These are phyloP conservation scores for Drechslerella stenobrocha DNA, from an alignment of 2,329 filamentous ascomycete genomes.

Conservation along the genomic window DNA sequence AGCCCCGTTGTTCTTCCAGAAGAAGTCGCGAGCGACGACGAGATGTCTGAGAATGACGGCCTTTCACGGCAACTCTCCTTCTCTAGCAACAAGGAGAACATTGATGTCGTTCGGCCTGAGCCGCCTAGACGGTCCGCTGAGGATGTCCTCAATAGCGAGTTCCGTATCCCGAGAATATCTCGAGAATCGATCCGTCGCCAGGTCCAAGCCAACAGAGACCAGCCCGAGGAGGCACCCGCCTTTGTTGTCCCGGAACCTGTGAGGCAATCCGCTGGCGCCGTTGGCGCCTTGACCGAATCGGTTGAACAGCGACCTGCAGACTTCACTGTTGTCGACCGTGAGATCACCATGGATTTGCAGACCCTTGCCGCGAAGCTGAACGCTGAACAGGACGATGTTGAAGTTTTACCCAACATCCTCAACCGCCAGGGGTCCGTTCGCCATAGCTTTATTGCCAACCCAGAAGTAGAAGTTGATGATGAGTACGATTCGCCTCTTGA, in stretches of 20 bases:
- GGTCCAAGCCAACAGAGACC: constrained; percentile 68
- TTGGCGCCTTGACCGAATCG: constrained; percentile 20
- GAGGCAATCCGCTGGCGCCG: constrained; percentile 30
- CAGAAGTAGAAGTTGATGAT: constrained; percentile 13
- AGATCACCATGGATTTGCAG: constrained; percentile 27
- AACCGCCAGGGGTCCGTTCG: constrained; percentile 42
- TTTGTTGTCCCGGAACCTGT: constrained; percentile 32
- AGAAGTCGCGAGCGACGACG: constrained; percentile 53
- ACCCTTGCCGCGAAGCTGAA: constrained; percentile 43
- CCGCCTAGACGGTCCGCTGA: constrained; percentile 49
- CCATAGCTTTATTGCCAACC: constrained; percentile 34
- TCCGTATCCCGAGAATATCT: constrained; percentile 69
- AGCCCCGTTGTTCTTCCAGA: constrained; percentile 50
- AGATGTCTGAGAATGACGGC: constrained; percentile 38
- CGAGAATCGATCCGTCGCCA: constrained; percentile 90
- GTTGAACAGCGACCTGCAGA: constrained; percentile 2
- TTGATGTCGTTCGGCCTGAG: constrained; percentile 43
- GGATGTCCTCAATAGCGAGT: constrained; percentile 48
- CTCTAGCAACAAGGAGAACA: constrained; percentile 49
- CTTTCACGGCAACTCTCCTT: constrained; percentile 42
- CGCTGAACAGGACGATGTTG: constrained; percentile 28
- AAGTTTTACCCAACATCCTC: constrained; percentile 40
- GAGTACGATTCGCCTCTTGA: constrained; percentile 77
- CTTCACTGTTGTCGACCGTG: constrained; percentile 4
- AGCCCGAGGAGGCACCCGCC: constrained; percentile 58